Evolutionary conservation across 306 rosid species (phyloP).

Genomic region (Rosa lucieae): DNA sequence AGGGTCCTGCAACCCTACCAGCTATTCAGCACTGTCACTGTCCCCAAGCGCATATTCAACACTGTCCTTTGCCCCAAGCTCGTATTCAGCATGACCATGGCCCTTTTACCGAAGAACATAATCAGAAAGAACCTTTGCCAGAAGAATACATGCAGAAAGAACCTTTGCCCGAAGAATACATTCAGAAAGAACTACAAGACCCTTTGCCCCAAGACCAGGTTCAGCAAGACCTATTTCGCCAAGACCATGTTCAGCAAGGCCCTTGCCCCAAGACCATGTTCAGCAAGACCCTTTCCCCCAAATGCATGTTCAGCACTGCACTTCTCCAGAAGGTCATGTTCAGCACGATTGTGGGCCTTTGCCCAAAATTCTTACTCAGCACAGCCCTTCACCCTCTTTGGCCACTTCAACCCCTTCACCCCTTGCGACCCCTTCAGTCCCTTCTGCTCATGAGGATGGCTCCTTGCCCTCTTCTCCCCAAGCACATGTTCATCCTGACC

Average conservation of each 20-base stretch:
- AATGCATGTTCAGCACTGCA: not conserved
- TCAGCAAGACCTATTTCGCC: not conserved
- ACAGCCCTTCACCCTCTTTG: not conserved
- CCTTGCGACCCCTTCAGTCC: not conserved
- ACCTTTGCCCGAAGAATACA: not conserved
- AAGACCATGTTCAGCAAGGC: not conserved
- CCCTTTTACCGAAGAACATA: not conserved
- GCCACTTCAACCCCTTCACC: not conserved
- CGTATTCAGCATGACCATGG: not conserved
- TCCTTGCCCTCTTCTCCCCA: not conserved
- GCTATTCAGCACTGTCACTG: not conserved
- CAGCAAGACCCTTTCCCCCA: not conserved
- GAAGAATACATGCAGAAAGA: not conserved
- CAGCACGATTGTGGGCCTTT: not conserved
- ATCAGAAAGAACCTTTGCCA: not conserved
- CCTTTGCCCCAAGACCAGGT: not conserved
- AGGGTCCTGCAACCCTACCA: not conserved
- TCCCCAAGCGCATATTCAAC: constrained; percentile 12
- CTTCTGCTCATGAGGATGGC: not conserved
- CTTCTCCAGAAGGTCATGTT: not conserved
- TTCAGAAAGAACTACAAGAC: not conserved
- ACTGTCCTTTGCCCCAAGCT: not conserved
- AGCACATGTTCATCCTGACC: not conserved
- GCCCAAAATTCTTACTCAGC: not conserved
- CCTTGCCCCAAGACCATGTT: not conserved